Conservation (phyloP, 129 eudicot genomes). For the Silybum marianum region DNA sequence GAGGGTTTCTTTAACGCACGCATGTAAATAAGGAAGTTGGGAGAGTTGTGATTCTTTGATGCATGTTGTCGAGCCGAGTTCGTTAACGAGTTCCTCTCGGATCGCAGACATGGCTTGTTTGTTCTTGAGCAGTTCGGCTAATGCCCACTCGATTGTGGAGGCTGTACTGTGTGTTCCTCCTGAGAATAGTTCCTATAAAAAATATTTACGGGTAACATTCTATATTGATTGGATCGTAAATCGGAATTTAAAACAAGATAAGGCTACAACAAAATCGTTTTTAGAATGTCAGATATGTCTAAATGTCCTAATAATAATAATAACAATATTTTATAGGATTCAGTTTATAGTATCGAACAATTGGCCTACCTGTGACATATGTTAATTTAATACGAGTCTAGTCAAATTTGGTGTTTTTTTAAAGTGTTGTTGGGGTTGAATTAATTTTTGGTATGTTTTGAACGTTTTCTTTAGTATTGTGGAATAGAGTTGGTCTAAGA, state of each 20-base stretch:
- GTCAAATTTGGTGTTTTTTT: too few species aligned
- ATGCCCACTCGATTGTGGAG: slow-evolving; percentile 43
- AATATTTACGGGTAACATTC: neutral
- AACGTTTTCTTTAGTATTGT: too few species aligned
- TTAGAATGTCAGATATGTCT: too few species aligned
- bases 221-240: neutral
- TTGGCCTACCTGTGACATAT: too few species aligned
- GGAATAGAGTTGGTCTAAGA: too few species aligned
- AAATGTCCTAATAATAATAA: too few species aligned
- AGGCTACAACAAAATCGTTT: neutral
- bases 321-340: too few species aligned
- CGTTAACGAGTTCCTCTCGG: slow-evolving; percentile 18
- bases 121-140: slow-evolving; percentile 41
- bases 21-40: slow-evolving; percentile 48
- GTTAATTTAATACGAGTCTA: too few species aligned
- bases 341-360: too few species aligned
- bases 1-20: slow-evolving; percentile 60
- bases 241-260: neutral
- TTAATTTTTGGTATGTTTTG: too few species aligned
- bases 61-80: slow-evolving; percentile 24
- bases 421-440: too few species aligned
- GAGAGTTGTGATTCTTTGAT: slow-evolving; percentile 45
- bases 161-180: slow-evolving; percentile 55
- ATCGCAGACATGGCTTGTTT: slow-evolving; percentile 27
- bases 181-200: slow-evolving; percentile 48